Conservation (phyloP, 2,329 filamentous ascomycete species). For the Metarhizium robertsii region DNA sequence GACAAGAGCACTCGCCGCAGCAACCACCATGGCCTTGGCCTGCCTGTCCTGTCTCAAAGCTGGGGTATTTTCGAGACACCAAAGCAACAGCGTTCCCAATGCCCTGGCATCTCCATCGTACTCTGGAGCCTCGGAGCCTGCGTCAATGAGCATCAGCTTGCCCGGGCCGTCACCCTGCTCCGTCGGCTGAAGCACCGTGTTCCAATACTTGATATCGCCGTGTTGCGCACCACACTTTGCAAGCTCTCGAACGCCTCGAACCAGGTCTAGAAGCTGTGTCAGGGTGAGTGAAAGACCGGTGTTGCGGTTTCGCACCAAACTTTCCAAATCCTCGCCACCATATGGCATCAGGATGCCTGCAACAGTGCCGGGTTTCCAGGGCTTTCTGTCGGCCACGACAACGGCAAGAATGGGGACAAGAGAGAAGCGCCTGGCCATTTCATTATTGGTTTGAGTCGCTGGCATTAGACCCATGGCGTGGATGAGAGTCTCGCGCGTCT, state of each 20-base stretch:
- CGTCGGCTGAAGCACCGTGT: neutral
- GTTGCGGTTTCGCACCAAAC: too few species aligned
- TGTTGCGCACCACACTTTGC: neutral
- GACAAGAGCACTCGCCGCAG: neutral
- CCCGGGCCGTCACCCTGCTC: neutral
- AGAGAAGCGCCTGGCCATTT: constrained; percentile 9
- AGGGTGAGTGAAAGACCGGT: too few species aligned
- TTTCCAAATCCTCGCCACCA: neutral
- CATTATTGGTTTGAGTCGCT: neutral
- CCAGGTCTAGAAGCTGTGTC: neutral
- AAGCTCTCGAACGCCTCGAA: neutral
- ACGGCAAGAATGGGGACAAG: constrained; percentile 4
- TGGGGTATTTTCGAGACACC: neutral
- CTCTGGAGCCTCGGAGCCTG: neutral
- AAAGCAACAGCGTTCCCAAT: neutral
- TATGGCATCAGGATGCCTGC: too few species aligned
- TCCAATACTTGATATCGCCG: neutral
- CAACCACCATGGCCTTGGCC: neutral
- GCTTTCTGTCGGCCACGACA: too few species aligned
- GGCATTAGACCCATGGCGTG: neutral
- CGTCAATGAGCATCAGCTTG: neutral
- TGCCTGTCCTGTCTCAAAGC: neutral
- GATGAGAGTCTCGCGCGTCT: constrained; percentile 7
- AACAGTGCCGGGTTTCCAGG: too few species aligned
- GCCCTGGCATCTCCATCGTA: neutral